phyloP scores from a whole-genome alignment of 257 asterid species.

The Capsicum baccatum region DNA sequence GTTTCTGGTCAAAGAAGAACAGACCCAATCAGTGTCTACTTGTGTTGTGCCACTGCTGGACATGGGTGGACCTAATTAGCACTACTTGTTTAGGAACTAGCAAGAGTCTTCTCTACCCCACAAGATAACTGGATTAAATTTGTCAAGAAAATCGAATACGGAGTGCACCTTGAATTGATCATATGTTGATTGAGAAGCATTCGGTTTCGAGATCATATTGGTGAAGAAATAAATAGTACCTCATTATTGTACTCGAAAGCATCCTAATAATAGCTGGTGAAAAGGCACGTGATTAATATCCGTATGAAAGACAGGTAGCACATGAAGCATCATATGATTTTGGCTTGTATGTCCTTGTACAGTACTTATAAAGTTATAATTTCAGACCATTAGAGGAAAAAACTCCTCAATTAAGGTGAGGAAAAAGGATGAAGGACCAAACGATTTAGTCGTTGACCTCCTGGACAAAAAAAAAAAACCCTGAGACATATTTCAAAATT shows the following conservation, averaged over 20 bases:
- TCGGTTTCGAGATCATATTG: neutral
- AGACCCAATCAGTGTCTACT: neutral
- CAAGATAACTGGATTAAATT: too few relatives aligned
- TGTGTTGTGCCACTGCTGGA: neutral
- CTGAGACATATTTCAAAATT: neutral
- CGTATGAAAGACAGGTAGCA: conserved; percentile 5
- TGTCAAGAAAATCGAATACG: neutral
- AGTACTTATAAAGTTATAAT: neutral
- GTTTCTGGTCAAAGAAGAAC: neutral
- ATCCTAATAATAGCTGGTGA: neutral
- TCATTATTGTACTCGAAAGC: neutral
- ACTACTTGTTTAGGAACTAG: neutral
- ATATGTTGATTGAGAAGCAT: conserved; percentile 10
- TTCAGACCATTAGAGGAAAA: neutral
- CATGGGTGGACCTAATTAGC: neutral
- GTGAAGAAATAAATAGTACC: neutral
- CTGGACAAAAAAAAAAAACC: neutral
- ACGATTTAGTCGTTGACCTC: neutral
- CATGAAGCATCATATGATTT: conserved; percentile 22
- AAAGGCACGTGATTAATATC: neutral
- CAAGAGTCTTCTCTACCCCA: neutral
- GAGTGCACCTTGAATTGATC: too few relatives aligned
- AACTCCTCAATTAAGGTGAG: neutral
- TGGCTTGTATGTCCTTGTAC: neutral
- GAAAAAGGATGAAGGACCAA: neutral